phyloP scores from a whole-genome alignment of 2,329 filamentous ascomycete species.

The Clarireedia homoeocarpa region DNA sequence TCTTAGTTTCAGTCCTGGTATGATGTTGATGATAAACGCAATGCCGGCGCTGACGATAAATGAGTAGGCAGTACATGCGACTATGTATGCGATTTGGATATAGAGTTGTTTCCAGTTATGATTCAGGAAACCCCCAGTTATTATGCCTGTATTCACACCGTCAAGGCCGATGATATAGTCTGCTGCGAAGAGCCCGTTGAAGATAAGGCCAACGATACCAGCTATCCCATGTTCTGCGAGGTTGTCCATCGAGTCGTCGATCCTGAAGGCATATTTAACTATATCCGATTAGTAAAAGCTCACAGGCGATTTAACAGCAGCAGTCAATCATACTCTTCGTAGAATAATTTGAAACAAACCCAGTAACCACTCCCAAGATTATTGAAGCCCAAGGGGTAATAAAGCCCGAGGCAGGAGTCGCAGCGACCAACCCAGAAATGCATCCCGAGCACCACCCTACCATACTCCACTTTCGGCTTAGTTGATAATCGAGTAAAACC shows the following conservation, averaged over 20 bases:
- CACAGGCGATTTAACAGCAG: no score
- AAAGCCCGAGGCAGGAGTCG: slow-evolving; percentile 63
- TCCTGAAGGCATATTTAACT: slow-evolving; percentile 43
- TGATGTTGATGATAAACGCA: slow-evolving; percentile 65
- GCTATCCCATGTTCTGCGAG: slow-evolving; percentile 65
- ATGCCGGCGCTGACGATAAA: slow-evolving; percentile 69
- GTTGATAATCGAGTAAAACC: slow-evolving; percentile 91
- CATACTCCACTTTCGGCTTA: slow-evolving; percentile 44
- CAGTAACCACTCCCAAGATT: slow-evolving; percentile 57
- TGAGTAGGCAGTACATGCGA: slow-evolving; percentile 58
- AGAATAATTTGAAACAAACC: slow-evolving; percentile 58
- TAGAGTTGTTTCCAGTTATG: slow-evolving; percentile 68
- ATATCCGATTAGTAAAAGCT: no score
- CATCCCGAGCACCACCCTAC: slow-evolving; percentile 67
- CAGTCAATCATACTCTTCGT: slow-evolving; percentile 39
- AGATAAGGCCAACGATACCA: slow-evolving; percentile 61
- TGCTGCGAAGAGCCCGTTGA: slow-evolving; percentile 66
- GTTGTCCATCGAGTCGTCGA: slow-evolving; percentile 65
- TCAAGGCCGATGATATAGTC: slow-evolving; percentile 67
- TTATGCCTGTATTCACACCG: slow-evolving; percentile 61
- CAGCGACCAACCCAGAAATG: slow-evolving; percentile 63
- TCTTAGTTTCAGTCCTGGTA: slow-evolving; percentile 72
- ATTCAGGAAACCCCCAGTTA: slow-evolving; percentile 64
- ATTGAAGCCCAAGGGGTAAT: slow-evolving; percentile 61
- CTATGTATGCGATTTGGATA: slow-evolving; percentile 72